phyloP scores from a whole-genome alignment of 768 basidiomycete species.

The Lyophyllum decastes region DNA sequence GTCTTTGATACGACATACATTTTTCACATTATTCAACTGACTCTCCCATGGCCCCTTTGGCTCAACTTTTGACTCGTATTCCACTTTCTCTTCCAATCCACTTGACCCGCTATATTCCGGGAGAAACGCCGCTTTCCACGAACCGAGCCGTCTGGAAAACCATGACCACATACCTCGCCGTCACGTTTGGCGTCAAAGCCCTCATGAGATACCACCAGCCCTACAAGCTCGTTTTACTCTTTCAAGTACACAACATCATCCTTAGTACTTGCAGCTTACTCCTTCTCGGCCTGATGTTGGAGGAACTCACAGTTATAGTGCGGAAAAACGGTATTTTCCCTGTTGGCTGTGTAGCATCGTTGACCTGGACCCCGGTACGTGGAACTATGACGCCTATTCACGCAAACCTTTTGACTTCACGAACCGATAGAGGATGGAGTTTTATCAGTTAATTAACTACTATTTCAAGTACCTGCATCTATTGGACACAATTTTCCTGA shows the following conservation, averaged over 20 bases:
- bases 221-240: constrained; percentile 76
- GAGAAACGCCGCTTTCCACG: constrained; percentile 82
- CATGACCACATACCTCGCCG: constrained; percentile 79
- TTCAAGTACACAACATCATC: constrained; percentile 89
- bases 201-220: constrained; percentile 80
- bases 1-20: too few relatives aligned
- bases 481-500: constrained; percentile 95
- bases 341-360: constrained; percentile 73
- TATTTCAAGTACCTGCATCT: constrained; percentile 98
- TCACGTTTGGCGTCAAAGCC: constrained; percentile 83
- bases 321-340: constrained; percentile 71
- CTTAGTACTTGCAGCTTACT: constrained; percentile 83
- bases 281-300: constrained; percentile 82
- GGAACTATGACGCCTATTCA: constrained; percentile 7
- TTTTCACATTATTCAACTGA: too few relatives aligned
- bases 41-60: too few relatives aligned
- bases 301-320: constrained; percentile 84
- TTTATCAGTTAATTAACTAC: constrained; percentile 99
- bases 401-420: constrained; percentile 1
- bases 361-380: constrained; percentile 88
- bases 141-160: constrained; percentile 68
- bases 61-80: constrained; percentile 47
- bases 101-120: constrained; percentile 66
- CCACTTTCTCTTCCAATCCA: constrained; percentile 61
- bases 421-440: constrained; percentile 72